Evolutionary conservation across 192 early-diverging fungal species (phyloP).

Genomic region (Funneliformis mosseae): DNA sequence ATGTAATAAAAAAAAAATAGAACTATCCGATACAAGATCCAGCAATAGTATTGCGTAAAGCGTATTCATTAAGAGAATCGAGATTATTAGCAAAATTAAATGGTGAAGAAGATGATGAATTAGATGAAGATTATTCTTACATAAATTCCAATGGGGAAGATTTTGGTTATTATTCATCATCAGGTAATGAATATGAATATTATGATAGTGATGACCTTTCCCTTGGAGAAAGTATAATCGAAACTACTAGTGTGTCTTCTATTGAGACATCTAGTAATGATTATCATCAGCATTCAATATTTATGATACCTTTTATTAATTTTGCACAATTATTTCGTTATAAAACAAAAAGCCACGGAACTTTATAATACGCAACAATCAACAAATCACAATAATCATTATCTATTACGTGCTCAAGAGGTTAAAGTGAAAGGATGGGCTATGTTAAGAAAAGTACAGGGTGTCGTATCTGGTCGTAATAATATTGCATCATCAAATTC

Average conservation of each 20-base stretch:
- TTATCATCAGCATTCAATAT: background rate
- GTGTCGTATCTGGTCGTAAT: background rate
- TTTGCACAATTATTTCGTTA: conserved; percentile 1
- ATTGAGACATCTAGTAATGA: background rate
- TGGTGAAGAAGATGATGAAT: conserved; percentile 23
- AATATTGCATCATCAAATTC: background rate
- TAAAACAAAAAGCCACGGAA: background rate
- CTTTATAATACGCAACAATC: background rate
- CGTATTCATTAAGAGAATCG: conserved; percentile 23
- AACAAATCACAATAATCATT: background rate
- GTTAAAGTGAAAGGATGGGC: conserved; percentile 12
- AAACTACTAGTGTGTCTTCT: background rate
- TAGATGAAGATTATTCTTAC: background rate
- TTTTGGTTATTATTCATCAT: background rate
- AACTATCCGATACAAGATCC: conserved; percentile 32
- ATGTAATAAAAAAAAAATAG: too few species aligned
- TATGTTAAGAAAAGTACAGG: conserved; percentile 22
- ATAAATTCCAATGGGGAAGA: background rate
- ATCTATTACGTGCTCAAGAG: background rate
- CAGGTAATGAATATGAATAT: conserved; percentile 18
- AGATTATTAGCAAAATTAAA: conserved; percentile 24
- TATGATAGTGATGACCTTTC: background rate
- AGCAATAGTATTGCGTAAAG: background rate
- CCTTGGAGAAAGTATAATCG: background rate
- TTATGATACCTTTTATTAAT: background rate